Percentiles rank a stretch among this genome's conserved stretches.
Conservation (phyloP, 345 rosid genomes). For the Aquilaria malaccensis region DNA sequence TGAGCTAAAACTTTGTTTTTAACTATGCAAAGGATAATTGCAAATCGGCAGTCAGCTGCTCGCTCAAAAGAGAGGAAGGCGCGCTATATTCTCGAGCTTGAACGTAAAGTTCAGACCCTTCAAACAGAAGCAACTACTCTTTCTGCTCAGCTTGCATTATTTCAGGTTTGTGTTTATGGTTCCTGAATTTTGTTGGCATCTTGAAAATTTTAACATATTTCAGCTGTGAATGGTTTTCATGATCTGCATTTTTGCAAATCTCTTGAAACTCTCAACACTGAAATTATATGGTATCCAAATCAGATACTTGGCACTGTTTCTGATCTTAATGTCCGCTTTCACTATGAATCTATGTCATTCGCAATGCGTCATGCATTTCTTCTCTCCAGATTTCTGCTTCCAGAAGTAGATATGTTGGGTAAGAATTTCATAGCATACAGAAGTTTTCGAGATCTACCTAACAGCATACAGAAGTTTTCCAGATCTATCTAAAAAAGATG, state of each 20-base stretch:
- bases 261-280: neutral
- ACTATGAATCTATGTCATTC: neutral
- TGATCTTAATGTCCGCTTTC: neutral
- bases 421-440: too few species aligned
- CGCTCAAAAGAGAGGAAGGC: conserved; percentile 89
- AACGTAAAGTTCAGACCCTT: conserved; percentile 70
- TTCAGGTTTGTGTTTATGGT: conserved; percentile 38
- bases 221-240: neutral
- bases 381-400: too few species aligned
- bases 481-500: too few species aligned
- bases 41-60: conserved; percentile 88
- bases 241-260: neutral
- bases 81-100: conserved; percentile 73
- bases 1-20: conserved; percentile 2
- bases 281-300: neutral
- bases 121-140: conserved; percentile 81
- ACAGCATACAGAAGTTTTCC: too few species aligned
- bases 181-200: neutral
- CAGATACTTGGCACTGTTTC: neutral
- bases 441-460: too few species aligned
- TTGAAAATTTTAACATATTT: neutral
- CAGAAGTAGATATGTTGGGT: too few species aligned
- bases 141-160: conserved; percentile 74
- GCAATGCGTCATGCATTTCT: too few species aligned
- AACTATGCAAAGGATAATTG: conserved; percentile 47